Percentiles rank a stretch among this genome's conserved stretches.
Evolutionary conservation across 306 rosid species (phyloP).

Genomic region (Ammopiptanthus mongolicus): DNA sequence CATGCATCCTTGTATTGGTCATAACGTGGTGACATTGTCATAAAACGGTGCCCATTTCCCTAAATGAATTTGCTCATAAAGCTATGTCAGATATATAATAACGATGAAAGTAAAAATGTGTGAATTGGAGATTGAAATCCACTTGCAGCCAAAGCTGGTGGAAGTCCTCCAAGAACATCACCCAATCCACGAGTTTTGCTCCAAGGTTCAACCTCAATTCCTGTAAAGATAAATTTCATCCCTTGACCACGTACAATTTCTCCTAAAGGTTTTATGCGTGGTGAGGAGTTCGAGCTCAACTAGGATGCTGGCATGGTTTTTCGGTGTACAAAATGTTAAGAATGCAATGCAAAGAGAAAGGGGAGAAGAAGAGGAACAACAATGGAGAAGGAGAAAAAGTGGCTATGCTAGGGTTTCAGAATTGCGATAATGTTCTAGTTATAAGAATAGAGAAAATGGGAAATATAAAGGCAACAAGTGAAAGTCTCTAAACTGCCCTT

Average conservation of each 20-base stretch:
- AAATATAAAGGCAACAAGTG: no score
- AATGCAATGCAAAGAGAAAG: no score
- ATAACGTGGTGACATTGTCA: constrained; percentile 70
- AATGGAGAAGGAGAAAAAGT: no score
- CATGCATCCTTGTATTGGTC: constrained; percentile 86
- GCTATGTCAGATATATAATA: not conserved
- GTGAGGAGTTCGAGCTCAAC: no score
- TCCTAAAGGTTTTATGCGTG: no score
- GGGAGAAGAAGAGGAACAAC: no score
- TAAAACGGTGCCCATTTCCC: constrained; percentile 74
- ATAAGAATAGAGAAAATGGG: no score
- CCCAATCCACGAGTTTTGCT: constrained; percentile 93
- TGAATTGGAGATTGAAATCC: not conserved
- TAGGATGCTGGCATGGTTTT: no score
- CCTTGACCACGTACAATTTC: constrained; percentile 34
- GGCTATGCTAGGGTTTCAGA: no score
- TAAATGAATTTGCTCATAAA: constrained; percentile 18
- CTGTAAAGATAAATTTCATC: constrained; percentile 42
- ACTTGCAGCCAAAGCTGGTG: constrained; percentile 72
- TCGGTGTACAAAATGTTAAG: no score
- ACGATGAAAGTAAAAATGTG: not conserved
- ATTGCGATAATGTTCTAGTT: no score
- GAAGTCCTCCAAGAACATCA: constrained; percentile 82
- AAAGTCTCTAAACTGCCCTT: no score
- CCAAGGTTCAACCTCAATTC: constrained; percentile 73